Conservation (phyloP, 2,329 filamentous ascomycete genomes). For the Neofusicoccum laricinum region DNA sequence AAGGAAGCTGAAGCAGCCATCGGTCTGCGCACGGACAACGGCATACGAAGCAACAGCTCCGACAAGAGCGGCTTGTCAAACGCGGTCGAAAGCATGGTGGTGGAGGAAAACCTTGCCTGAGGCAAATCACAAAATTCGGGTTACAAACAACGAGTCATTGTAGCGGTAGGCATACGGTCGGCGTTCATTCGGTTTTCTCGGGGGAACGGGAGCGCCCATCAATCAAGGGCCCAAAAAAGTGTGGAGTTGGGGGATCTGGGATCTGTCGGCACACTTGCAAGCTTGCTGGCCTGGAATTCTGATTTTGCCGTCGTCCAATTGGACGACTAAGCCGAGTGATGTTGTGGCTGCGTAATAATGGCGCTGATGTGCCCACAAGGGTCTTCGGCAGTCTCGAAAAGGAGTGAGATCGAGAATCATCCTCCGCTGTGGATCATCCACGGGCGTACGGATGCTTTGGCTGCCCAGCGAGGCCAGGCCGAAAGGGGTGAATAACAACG, state of each 20-base stretch:
- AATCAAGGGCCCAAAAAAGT: background rate
- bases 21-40: slow-evolving; percentile 70
- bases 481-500: background rate
- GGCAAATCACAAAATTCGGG: background rate
- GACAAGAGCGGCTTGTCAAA: slow-evolving; percentile 12
- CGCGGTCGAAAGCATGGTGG: slow-evolving; percentile 9
- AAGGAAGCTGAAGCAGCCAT: slow-evolving; percentile 79
- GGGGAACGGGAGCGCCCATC: background rate
- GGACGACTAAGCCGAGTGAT: background rate
- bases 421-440: background rate
- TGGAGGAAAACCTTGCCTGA: slow-evolving; percentile 11
- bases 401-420: background rate
- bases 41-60: slow-evolving; percentile 36
- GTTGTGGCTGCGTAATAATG: background rate
- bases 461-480: background rate
- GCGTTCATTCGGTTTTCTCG: slow-evolving; percentile 15
- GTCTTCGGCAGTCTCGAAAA: background rate
- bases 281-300: background rate
- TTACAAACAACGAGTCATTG: background rate
- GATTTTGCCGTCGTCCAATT: background rate
- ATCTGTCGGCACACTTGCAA: background rate
- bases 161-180: background rate
- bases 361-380: background rate
- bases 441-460: background rate
- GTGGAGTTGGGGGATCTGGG: slow-evolving; percentile 8